Evolutionary conservation across 1,284 basidiomycete species (phyloP).

Genomic region (Tetrapyrgos nigripes): DNA sequence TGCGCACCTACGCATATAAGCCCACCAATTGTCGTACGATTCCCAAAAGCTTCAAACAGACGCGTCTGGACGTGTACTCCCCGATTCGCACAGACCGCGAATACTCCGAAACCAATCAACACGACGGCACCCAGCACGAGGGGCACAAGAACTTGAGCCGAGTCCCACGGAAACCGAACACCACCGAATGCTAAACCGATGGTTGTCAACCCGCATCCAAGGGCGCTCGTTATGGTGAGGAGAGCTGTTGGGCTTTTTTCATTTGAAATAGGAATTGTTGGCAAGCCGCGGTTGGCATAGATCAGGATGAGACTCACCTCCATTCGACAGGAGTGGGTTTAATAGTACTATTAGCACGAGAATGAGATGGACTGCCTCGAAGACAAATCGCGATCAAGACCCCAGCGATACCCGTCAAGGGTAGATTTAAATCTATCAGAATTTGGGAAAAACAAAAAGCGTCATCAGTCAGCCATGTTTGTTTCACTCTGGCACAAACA

Average conservation of each 20-base stretch:
- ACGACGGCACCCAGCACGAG: slow-evolving; percentile 19
- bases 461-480: too few species aligned
- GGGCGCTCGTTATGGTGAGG: too few species aligned
- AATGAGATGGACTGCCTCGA: too few species aligned
- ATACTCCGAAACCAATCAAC: slow-evolving; percentile 14
- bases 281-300: too few species aligned
- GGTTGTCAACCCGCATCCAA: slow-evolving; percentile 11
- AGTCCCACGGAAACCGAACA: slow-evolving; percentile 21
- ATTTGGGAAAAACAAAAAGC: background rate
- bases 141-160: slow-evolving; percentile 21
- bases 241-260: too few species aligned
- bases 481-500: too few species aligned
- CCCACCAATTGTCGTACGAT: slow-evolving; percentile 1
- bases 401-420: slow-evolving; percentile 32
- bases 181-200: slow-evolving; percentile 28
- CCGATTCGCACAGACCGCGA: too few species aligned
- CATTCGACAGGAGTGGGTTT: slow-evolving; percentile 25
- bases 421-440: slow-evolving; percentile 35
- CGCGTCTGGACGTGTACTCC: background rate
- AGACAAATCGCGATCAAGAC: slow-evolving; percentile 33
- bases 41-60: background rate
- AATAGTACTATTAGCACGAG: too few species aligned
- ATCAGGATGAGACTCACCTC: slow-evolving; percentile 23
- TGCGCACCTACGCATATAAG: background rate
- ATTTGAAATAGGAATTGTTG: too few species aligned